These are phyloP conservation scores for Phialemoniopsis sp. DNA, from an alignment of 2,329 filamentous ascomycete genomes.

Conservation along the genomic window DNA sequence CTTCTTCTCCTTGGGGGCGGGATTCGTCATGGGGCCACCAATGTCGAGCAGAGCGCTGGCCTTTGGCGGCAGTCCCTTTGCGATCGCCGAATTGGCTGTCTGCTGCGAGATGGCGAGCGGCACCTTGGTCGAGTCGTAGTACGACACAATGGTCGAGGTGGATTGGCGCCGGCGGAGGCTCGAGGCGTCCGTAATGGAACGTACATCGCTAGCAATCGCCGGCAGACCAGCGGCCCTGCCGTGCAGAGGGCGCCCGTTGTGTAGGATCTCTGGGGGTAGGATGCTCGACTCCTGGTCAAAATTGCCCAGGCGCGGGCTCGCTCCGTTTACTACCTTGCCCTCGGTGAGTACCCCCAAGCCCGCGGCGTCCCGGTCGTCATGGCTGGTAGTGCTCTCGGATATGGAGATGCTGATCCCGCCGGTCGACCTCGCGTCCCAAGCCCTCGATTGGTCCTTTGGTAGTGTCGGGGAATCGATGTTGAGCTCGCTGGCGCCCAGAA, in stretches of 20 bases:
- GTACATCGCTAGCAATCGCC: conserved; percentile 14
- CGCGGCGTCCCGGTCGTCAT: conserved; percentile 21
- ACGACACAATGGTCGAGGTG: conserved; percentile 50
- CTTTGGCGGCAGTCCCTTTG: conserved; percentile 48
- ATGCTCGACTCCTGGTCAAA: conserved; percentile 46
- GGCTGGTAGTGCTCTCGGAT: conserved; percentile 34
- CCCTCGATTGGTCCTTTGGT: conserved; percentile 13
- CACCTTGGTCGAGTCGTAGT: conserved; percentile 53
- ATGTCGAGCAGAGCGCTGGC: conserved; percentile 41
- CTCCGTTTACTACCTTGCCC: conserved; percentile 13
- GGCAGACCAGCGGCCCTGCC: conserved; percentile 10
- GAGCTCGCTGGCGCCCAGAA: conserved; percentile 42
- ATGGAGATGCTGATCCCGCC: conserved; percentile 39
- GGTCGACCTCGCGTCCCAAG: conserved; percentile 39
- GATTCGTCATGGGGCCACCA: conserved; percentile 24
- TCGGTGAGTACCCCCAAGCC: conserved; percentile 18
- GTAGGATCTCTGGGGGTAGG: conserved; percentile 26
- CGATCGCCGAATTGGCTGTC: conserved; percentile 55
- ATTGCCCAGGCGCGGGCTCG: conserved; percentile 17
- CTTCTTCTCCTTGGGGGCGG: conserved; percentile 22
- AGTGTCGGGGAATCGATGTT: conserved; percentile 30
- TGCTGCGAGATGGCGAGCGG: conserved; percentile 56
- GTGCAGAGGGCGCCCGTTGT: conserved; percentile 17
- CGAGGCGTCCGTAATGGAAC: conserved; percentile 32
- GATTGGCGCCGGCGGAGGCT: conserved; percentile 45